These are phyloP conservation scores for Talaromyces verruculosus DNA, from an alignment of 2,329 filamentous ascomycete species.

Conservation along the genomic window DNA sequence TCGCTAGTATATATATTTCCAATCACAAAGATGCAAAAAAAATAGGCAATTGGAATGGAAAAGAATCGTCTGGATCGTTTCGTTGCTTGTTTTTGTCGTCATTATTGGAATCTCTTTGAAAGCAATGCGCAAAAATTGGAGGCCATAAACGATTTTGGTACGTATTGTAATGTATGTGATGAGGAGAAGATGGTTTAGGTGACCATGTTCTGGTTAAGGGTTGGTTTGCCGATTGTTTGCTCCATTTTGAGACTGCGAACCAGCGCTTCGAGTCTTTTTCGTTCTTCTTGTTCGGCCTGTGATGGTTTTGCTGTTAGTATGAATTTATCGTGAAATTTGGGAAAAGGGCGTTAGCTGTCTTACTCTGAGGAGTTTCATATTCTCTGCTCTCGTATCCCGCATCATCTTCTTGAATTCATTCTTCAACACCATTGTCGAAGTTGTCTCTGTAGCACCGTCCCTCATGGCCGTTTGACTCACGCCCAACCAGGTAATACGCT, in stretches of 20 bases:
- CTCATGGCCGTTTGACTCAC: slow-evolving; percentile 51
- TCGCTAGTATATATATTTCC: background rate
- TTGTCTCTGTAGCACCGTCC: slow-evolving; percentile 53
- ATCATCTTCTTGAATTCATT: slow-evolving; percentile 81
- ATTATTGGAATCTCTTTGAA: background rate
- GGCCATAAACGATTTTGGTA: background rate
- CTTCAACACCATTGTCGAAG: slow-evolving; percentile 67
- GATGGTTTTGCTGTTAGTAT: slow-evolving; percentile 9
- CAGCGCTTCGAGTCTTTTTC: slow-evolving; percentile 64
- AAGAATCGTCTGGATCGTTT: slow-evolving; percentile 3
- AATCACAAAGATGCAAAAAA: background rate
- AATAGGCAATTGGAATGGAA: background rate
- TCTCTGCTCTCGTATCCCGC: slow-evolving; percentile 68
- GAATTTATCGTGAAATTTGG: background rate
- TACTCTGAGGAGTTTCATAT: slow-evolving; percentile 64
- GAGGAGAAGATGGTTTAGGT: slow-evolving; percentile 27
- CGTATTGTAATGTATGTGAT: background rate
- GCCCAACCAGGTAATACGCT: slow-evolving; percentile 66
- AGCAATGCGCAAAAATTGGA: background rate
- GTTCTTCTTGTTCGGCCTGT: slow-evolving; percentile 73
- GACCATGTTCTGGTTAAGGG: slow-evolving; percentile 35
- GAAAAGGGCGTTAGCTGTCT: slow-evolving; percentile 29
- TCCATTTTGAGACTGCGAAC: slow-evolving; percentile 54
- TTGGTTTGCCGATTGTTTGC: slow-evolving; percentile 37
- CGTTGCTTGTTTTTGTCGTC: background rate